phyloP scores from a whole-genome alignment of 1,139 yeast genomes.

The Candida tropicalis region DNA sequence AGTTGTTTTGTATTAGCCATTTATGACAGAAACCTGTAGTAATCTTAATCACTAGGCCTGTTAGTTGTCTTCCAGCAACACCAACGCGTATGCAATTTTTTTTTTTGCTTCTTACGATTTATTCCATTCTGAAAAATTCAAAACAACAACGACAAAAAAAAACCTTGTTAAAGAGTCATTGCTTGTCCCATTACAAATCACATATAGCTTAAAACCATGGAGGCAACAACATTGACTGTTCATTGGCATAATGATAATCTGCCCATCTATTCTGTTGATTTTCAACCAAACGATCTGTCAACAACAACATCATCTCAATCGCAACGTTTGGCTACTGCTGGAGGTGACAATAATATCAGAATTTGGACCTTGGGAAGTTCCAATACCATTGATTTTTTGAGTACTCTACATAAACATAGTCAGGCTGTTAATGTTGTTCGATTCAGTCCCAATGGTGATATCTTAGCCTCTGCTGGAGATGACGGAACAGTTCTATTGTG shows the following conservation, averaged over 20 bases:
- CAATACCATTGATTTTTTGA: slow-evolving; percentile 54
- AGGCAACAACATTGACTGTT: slow-evolving; percentile 63
- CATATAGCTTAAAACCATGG: slow-evolving; percentile 45
- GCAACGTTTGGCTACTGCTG: slow-evolving; percentile 76
- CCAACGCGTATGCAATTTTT: not conserved
- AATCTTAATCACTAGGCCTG: too few relatives aligned
- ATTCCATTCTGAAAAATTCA: not conserved
- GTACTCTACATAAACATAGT: slow-evolving; percentile 83
- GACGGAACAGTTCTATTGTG: slow-evolving; percentile 88
- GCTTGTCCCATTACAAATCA: too few relatives aligned
- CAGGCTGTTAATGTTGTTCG: slow-evolving; percentile 94
- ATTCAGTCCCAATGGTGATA: slow-evolving; percentile 66
- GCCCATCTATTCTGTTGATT: slow-evolving; percentile 82
- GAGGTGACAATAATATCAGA: slow-evolving; percentile 90
- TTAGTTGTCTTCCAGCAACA: too few relatives aligned
- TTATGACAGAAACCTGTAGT: too few relatives aligned
- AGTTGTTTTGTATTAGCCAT: too few relatives aligned
- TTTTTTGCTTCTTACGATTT: not conserved
- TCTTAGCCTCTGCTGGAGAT: slow-evolving; percentile 90
- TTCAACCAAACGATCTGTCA: slow-evolving; percentile 50
- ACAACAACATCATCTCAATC: not conserved
- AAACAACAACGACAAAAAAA: too few relatives aligned
- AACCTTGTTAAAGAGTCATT: too few relatives aligned
- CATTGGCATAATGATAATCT: slow-evolving; percentile 83
- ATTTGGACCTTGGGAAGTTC: slow-evolving; percentile 46